These are phyloP conservation scores for Cryphonectria parasitica DNA, from an alignment of 2,329 filamentous ascomycete species.

Conservation along the genomic window DNA sequence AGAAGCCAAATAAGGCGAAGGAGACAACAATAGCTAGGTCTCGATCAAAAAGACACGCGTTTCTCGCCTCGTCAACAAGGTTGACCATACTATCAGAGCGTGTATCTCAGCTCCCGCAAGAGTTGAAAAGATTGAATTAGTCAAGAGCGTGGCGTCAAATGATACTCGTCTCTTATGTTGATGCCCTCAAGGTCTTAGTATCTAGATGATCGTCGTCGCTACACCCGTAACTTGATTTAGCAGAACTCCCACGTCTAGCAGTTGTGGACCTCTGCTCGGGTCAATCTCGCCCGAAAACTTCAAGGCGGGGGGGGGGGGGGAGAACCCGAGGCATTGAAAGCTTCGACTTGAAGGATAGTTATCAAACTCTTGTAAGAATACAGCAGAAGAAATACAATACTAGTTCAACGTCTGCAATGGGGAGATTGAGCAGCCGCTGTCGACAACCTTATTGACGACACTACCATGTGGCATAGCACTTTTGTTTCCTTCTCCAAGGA, in stretches of 20 bases:
- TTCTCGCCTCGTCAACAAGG: background rate
- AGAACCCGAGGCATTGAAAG: background rate
- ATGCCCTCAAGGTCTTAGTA: background rate
- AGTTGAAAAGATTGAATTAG: background rate
- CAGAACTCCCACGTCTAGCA: background rate
- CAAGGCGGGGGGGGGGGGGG: constrained; percentile 1
- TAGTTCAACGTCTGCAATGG: background rate
- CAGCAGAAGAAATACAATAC: background rate
- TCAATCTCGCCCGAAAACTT: background rate
- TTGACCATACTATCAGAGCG: background rate
- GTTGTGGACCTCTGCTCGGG: constrained; percentile 1
- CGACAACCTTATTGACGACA: background rate
- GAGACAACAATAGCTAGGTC: background rate
- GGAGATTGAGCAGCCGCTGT: no score
- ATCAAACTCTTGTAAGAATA: background rate
- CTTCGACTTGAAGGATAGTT: background rate
- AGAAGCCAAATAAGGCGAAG: background rate
- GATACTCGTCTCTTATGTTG: background rate
- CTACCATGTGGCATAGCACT: background rate
- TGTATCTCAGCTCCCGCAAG: background rate
- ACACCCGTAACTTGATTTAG: background rate
- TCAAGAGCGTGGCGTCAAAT: background rate
- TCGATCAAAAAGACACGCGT: background rate
- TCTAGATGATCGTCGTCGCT: background rate
- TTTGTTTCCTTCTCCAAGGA: background rate